phyloP scores from a whole-genome alignment of 306 rosid species.

The Vachellia pachyceras region DNA sequence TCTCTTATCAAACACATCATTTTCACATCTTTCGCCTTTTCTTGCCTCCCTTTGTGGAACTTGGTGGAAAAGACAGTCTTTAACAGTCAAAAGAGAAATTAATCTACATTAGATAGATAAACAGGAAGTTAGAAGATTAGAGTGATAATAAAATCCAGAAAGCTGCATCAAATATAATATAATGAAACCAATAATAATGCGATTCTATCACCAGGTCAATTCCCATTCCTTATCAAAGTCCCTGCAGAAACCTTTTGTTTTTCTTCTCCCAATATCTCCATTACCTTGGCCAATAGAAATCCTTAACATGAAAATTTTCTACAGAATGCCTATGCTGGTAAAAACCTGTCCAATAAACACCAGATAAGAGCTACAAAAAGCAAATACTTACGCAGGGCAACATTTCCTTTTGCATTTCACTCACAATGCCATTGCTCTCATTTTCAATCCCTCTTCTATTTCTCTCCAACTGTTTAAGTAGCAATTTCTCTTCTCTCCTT shows the following conservation, averaged over 20 bases:
- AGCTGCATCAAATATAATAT: slow-evolving; percentile 10
- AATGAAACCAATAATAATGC: not conserved
- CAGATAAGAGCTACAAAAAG: slow-evolving; percentile 1
- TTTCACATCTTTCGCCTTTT: slow-evolving; percentile 61
- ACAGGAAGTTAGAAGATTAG: not conserved
- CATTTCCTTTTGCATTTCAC: slow-evolving; percentile 60
- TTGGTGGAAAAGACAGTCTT: not conserved
- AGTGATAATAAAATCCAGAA: not conserved
- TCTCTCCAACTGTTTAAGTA: slow-evolving; percentile 71
- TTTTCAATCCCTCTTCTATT: slow-evolving; percentile 70
- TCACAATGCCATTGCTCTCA: slow-evolving; percentile 59
- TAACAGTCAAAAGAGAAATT: slow-evolving; percentile 22
- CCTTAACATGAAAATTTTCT: not conserved
- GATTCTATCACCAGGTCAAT: slow-evolving; percentile 12
- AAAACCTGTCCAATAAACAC: slow-evolving; percentile 15
- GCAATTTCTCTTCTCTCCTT: slow-evolving; percentile 67
- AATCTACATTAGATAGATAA: slow-evolving; percentile 2
- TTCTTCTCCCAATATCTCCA: slow-evolving; percentile 3
- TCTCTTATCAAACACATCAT: slow-evolving; percentile 57
- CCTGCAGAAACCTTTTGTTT: slow-evolving; percentile 8
- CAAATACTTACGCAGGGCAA: slow-evolving; percentile 57
- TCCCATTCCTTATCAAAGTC: slow-evolving; percentile 10
- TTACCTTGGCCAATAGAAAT: slow-evolving; percentile 24
- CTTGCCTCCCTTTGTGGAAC: slow-evolving; percentile 56
- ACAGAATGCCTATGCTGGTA: slow-evolving; percentile 7